These are phyloP conservation scores for Fusarium newnesense DNA, from an alignment of 2,329 filamentous ascomycete species.

Conservation along the genomic window DNA sequence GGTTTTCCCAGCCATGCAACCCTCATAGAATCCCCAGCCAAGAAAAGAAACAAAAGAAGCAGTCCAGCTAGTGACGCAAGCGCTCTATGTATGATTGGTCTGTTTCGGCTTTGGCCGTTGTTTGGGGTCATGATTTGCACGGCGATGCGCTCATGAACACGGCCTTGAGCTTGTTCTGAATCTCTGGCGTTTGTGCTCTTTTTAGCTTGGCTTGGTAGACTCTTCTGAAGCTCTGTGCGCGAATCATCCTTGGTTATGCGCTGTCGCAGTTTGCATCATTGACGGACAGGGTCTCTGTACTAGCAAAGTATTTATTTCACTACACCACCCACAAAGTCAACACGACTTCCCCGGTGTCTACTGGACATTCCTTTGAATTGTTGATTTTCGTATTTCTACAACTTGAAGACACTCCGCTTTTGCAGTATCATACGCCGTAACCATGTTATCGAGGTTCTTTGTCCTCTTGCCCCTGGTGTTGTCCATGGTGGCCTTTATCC, in stretches of 20 bases:
- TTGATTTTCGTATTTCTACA: constrained; percentile 5
- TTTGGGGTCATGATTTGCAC: constrained; percentile 39
- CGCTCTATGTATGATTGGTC: constrained; percentile 19
- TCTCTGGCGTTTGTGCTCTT: constrained; percentile 16
- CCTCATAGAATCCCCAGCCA: background rate
- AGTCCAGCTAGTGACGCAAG: constrained; percentile 33
- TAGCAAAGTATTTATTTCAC: constrained; percentile 27
- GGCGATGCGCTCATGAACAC: constrained; percentile 36
- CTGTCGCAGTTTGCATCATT: constrained; percentile 30
- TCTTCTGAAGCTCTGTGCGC: background rate
- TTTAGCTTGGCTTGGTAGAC: background rate
- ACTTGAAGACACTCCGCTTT: background rate
- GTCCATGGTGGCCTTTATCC: constrained; percentile 52
- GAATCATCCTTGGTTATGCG: constrained; percentile 24
- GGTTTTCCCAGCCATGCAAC: constrained; percentile 30
- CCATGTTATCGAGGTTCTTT: constrained; percentile 44
- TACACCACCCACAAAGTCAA: constrained; percentile 9
- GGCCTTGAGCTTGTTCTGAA: constrained; percentile 18
- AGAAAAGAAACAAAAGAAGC: constrained; percentile 20
- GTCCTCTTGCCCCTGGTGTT: constrained; percentile 52
- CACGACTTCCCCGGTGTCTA: background rate
- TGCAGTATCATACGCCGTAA: background rate
- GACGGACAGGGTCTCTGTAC: constrained; percentile 1
- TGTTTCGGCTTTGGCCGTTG: constrained; percentile 13
- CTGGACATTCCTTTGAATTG: constrained; percentile 14